Conservation (phyloP, 2,329 filamentous ascomycete genomes). For the Periglandula ipomoeae region DNA sequence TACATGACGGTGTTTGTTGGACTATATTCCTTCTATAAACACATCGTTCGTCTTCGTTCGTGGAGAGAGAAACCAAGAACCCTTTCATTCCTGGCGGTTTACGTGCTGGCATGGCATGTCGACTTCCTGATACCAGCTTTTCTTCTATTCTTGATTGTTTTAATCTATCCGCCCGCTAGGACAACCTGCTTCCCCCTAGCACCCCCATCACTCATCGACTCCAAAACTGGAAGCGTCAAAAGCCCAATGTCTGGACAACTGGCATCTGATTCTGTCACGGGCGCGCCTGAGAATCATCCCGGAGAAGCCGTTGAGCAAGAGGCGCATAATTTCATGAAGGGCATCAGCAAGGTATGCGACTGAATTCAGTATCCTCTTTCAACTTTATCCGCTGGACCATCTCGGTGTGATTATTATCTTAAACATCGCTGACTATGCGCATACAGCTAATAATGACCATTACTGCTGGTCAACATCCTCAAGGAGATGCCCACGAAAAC, state of each 20-base stretch:
- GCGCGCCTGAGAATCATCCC: slow-evolving; percentile 73
- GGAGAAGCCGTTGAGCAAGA: slow-evolving; percentile 79
- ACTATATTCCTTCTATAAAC: slow-evolving; percentile 58
- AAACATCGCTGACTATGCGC: too few species aligned
- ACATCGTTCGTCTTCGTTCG: slow-evolving; percentile 65
- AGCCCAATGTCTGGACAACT: slow-evolving; percentile 68
- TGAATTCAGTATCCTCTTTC: too few species aligned
- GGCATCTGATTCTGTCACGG: slow-evolving; percentile 70
- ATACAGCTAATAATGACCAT: too few species aligned
- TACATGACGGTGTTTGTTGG: slow-evolving; percentile 72
- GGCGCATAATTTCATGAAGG: slow-evolving; percentile 70
- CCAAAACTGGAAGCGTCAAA: slow-evolving; percentile 63
- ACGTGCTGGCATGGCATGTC: slow-evolving; percentile 60
- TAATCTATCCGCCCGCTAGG: slow-evolving; percentile 60
- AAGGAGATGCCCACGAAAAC: too few species aligned
- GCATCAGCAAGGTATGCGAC: slow-evolving; percentile 42
- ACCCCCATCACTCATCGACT: slow-evolving; percentile 63
- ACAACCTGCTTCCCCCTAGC: slow-evolving; percentile 64
- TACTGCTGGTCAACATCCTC: too few species aligned
- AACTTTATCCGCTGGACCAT: too few species aligned
- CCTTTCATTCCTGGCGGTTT: slow-evolving; percentile 45
- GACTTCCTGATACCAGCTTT: too few species aligned
- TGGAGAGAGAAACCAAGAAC: slow-evolving; percentile 70
- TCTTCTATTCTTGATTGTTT: slow-evolving; percentile 50
- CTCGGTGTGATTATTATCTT: too few species aligned